phyloP scores from a whole-genome alignment of 495 filamentous ascomycete genomes.

The Xylaria palmicola region DNA sequence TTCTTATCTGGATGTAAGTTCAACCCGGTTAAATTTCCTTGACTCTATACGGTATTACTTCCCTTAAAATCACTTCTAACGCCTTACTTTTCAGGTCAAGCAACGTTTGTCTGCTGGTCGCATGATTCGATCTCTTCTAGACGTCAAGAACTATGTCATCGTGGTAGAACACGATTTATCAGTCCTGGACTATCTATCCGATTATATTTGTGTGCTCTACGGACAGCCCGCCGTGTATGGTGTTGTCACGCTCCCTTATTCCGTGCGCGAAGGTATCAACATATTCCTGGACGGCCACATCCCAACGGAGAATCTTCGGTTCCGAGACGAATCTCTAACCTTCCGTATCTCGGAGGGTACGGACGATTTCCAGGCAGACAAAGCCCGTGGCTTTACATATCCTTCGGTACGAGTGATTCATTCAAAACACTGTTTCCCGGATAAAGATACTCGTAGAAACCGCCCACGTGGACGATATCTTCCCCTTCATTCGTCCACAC shows the following conservation, averaged over 20 bases:
- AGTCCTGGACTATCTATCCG: constrained; percentile 95
- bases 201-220: constrained; percentile 97
- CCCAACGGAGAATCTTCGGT: constrained; percentile 96
- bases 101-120: constrained; percentile 90
- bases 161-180: constrained; percentile 99
- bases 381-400: constrained; percentile 79
- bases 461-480: not conserved
- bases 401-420: constrained; percentile 45
- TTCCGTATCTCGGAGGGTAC: constrained; percentile 93
- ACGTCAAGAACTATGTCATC: constrained; percentile 92
- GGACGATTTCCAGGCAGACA: constrained; percentile 87
- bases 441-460: too few species aligned
- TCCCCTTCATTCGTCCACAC: not conserved
- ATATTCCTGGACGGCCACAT: constrained; percentile 98
- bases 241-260: constrained; percentile 95
- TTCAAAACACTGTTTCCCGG: too few species aligned
- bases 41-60: too few species aligned
- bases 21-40: too few species aligned
- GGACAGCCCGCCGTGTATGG: constrained; percentile 93
- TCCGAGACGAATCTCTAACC: constrained; percentile 93
- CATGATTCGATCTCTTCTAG: constrained; percentile 84
- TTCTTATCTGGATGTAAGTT: constrained; percentile 82
- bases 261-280: constrained; percentile 98
- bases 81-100: constrained; percentile 58
- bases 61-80: not conserved